Evolutionary conservation across 164 flowering plant genomes (phyloP), one percentile per base, ranked within the genome.

Genomic region (Chimonanthus praecox): DNA sequence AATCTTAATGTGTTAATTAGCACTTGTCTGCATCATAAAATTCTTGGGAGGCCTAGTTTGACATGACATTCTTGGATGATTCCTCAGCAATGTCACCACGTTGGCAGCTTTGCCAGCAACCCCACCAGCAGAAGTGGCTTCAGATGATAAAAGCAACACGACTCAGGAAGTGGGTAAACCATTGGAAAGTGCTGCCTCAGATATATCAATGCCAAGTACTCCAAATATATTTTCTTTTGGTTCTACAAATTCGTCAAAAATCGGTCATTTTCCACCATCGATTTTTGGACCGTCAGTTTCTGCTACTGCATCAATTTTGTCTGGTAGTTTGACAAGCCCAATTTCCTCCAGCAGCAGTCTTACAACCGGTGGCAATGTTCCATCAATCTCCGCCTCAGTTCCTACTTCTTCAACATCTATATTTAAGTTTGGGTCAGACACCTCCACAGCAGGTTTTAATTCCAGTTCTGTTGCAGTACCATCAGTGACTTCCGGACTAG

Each of bases 231-330:
- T 79, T 72, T 76, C 85, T n/a, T 77, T 81, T 82, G 85, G 83
- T 46, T 15, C 64, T 2, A n/a, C 81, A 58, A 76, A 71, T 80
- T 74, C 83, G 47, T 76, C 60, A 67, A 64, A 67, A 20, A 78
- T 62, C 68, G 86, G 84, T 76, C 92, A 88, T 6, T 78, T 84
- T 61, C 68, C 72, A 75, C 49, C 80, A 74, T 49, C 87, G 47
- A 60, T 84, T 75, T 61, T 82, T 43, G 43, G 75, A 13, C 49
- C 76, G n/a, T 77, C 78, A 4, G 71, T 75, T 3, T 46, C 82
- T 33, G 18, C 78, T 33, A 3, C 74, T 45, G 10, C 75, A 47
- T 47, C 80, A 33, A 9, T 58, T 49, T 58, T 73, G 72, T 75
- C 80, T 16, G 61, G 48, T 71, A 72, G 67, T 60, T 61, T 47